Evolutionary conservation across 352 stramenopile species (phyloP).

Genomic region (Phytophthora pisi): DNA sequence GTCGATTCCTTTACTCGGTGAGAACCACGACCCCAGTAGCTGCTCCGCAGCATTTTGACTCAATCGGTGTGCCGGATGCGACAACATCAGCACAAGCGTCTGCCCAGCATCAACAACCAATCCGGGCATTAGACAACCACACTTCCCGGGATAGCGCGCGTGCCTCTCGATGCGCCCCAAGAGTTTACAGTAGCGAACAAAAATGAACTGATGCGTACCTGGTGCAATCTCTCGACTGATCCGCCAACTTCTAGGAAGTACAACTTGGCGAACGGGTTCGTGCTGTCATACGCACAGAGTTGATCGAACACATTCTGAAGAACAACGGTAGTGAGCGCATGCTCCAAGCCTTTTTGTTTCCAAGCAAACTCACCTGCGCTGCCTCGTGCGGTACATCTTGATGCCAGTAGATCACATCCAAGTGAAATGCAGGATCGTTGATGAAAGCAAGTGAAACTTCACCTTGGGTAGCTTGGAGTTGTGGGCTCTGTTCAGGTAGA

Average conservation of each 20-base stretch:
- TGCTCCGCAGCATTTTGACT: conserved; percentile 54
- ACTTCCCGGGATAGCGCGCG: conserved; percentile 2
- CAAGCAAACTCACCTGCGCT: conserved; percentile 37
- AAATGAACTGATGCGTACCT: conserved; percentile 43
- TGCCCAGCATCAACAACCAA: conserved; percentile 32
- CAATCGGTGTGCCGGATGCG: conserved; percentile 53
- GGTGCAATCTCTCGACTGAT: conserved; percentile 59
- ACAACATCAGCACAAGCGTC: conserved; percentile 55
- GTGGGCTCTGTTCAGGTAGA: conserved; percentile 18
- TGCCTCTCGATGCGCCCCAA: conserved; percentile 23
- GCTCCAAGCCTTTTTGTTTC: not conserved
- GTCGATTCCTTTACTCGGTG: conserved; percentile 34
- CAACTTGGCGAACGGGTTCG: conserved; percentile 46
- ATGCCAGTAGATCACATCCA: conserved; percentile 65
- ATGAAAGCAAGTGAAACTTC: conserved; percentile 35
- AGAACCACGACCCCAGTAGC: conserved; percentile 44
- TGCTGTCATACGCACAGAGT: conserved; percentile 52
- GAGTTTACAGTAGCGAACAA: conserved; percentile 32
- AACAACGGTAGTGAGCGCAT: not conserved
- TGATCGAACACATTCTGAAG: conserved; percentile 48
- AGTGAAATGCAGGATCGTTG: conserved; percentile 32
- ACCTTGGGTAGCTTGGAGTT: conserved; percentile 18
- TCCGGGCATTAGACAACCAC: conserved; percentile 15
- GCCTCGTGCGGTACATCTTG: conserved; percentile 31
- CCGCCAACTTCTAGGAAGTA: conserved; percentile 58